Evolutionary conservation across 73 alveolate species (phyloP), one percentile per base, ranked within the genome.

Genomic region (Paramecium sonneborni): DNA sequence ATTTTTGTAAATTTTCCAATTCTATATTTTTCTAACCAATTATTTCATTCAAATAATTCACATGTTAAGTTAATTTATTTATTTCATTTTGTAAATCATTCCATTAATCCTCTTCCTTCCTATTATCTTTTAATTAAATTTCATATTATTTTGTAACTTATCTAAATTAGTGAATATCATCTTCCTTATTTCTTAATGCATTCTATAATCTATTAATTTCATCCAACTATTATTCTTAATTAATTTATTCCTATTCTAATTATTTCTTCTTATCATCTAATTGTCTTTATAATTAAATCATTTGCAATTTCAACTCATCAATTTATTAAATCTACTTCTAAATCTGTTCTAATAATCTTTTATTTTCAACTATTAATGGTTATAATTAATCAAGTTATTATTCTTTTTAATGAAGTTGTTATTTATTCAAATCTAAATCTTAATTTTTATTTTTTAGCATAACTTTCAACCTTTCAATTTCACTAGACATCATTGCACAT

Each of bases 401-500:
- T 20, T 79, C 12, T 18, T 79, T 41, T 23, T 79, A 38, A 39
- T 43, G 55, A 12, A 79, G 6, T 20, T 14, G 5, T 12, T 20
- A 20, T 79, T 79, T 41, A 32, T 38, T 20, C 11, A 11, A 12
- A 34, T 79, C 52, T 44, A 79, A 12, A 41, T 79, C 34, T 26
- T 41, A 20, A 79, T 41, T 79, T 23, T 79, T 79, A 43, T 34
- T 46, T 24, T 79, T 79, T 10, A 43, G n/a, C 74, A 79, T 43
- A 37, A 21, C 44, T 8, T 23, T 12, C 18, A 79, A 43, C 41
- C 90, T 79, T 20, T 79, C 90, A 20, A 79, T 41, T 34, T 79
- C 90, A 43, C 74, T 79, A 15, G 69, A 79, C 55, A 79, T 30
- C 74, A 43, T 43, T 10, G 69, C 74, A 39, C 62, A 39, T 44